Conservation (phyloP, 495 filamentous ascomycete species). For the Penicillium bovifimosum region DNA sequence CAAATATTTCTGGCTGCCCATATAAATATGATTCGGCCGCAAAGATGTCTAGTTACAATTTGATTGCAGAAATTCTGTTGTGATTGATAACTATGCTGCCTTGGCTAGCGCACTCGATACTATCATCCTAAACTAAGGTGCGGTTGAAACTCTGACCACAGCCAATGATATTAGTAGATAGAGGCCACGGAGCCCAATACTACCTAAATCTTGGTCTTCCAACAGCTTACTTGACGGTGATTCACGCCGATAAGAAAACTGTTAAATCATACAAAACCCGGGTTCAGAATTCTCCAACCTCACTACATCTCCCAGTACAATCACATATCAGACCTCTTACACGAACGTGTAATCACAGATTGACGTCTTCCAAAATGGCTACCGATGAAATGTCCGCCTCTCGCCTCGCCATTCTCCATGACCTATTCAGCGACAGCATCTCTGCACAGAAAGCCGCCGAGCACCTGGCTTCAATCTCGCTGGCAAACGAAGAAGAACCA, state of each 20-base stretch:
- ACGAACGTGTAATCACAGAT: neutral
- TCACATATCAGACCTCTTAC: no score
- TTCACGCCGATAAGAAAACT: neutral
- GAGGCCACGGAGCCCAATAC: neutral
- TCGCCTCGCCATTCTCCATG: neutral
- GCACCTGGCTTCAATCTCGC: neutral
- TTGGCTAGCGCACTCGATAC: neutral
- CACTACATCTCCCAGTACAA: no score
- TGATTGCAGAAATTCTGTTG: no score
- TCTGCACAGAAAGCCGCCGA: conserved; percentile 1
- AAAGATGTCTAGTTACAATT: no score
- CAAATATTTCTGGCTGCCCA: no score
- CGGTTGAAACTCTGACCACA: neutral
- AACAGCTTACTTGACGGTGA: neutral
- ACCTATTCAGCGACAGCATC: neutral
- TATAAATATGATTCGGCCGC: no score
- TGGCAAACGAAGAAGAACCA: neutral
- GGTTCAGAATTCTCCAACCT: neutral
- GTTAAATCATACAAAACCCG: neutral
- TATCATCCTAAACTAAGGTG: neutral
- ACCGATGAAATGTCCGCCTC: neutral
- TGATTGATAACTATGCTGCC: neutral
- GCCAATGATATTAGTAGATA: neutral
- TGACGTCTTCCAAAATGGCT: neutral
- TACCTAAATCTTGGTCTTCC: neutral